Evolutionary conservation across 208 protist species (phyloP).

Genomic region (Strigomonas galati): DNA sequence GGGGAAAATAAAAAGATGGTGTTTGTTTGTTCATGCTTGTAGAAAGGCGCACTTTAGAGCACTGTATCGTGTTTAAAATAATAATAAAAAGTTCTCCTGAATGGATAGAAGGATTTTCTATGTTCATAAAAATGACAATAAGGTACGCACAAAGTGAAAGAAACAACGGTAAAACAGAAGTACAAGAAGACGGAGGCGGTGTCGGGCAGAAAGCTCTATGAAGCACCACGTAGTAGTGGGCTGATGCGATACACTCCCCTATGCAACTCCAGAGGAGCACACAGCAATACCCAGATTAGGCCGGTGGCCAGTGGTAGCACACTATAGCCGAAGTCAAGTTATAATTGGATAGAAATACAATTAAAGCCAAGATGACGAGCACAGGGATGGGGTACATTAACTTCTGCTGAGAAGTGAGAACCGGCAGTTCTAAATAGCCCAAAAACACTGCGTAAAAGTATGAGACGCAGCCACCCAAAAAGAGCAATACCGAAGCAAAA

Average conservation of each 20-base stretch:
- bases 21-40: background rate
- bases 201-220: no score
- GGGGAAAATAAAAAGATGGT: background rate
- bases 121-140: background rate
- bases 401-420: slow-evolving; percentile 74
- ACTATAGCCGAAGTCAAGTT: slow-evolving; percentile 10
- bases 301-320: slow-evolving; percentile 7
- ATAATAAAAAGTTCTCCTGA: background rate
- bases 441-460: slow-evolving; percentile 93
- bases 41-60: no score
- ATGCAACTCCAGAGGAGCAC: no score
- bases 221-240: no score
- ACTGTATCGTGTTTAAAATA: no score
- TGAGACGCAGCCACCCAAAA: slow-evolving; percentile 43
- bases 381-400: slow-evolving; percentile 87
- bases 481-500: slow-evolving; percentile 64
- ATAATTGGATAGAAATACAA: slow-evolving; percentile 11
- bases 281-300: background rate
- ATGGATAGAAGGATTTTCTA: background rate
- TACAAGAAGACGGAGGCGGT: no score
- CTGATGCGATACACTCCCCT: no score
- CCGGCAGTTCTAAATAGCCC: slow-evolving; percentile 91
- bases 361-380: slow-evolving; percentile 45
- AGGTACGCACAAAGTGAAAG: background rate
- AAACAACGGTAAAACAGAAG: no score